These are phyloP conservation scores for Diaporthe longicolla DNA, from an alignment of 2,329 filamentous ascomycete genomes.

Conservation along the genomic window DNA sequence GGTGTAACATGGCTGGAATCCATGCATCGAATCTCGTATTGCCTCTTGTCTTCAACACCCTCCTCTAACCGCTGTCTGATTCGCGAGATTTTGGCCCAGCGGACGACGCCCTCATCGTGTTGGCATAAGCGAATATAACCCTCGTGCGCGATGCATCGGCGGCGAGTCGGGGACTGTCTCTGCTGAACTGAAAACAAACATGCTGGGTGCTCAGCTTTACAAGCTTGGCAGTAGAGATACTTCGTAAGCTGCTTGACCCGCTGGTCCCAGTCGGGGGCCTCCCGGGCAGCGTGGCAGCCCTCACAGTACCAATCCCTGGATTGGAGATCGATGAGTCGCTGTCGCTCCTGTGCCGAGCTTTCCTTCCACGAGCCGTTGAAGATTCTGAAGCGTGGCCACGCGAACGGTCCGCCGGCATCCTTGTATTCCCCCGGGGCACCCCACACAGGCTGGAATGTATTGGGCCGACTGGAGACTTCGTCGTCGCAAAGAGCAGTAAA, in stretches of 20 bases:
- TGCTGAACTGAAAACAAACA: conserved; percentile 24
- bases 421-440: no score
- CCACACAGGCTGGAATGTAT: background rate
- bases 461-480: background rate
- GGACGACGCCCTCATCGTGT: conserved; percentile 10
- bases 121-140: conserved; percentile 16
- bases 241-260: background rate
- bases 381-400: background rate
- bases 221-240: background rate
- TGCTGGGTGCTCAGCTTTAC: conserved; percentile 1
- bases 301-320: conserved; percentile 18
- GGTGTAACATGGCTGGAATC: background rate
- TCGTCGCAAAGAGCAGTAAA: background rate
- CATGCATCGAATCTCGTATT: no score
- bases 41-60: no score
- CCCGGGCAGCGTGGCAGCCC: background rate
- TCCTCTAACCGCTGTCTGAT: no score
- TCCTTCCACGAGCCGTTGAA: background rate
- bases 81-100: no score
- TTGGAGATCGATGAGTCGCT: background rate
- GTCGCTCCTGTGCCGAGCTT: background rate
- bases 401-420: background rate
- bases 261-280: conserved; percentile 5
- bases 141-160: conserved; percentile 21
- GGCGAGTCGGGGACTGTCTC: background rate